Conservation (phyloP, 2,329 filamentous ascomycete genomes). For the Septoria petroselini region DNA sequence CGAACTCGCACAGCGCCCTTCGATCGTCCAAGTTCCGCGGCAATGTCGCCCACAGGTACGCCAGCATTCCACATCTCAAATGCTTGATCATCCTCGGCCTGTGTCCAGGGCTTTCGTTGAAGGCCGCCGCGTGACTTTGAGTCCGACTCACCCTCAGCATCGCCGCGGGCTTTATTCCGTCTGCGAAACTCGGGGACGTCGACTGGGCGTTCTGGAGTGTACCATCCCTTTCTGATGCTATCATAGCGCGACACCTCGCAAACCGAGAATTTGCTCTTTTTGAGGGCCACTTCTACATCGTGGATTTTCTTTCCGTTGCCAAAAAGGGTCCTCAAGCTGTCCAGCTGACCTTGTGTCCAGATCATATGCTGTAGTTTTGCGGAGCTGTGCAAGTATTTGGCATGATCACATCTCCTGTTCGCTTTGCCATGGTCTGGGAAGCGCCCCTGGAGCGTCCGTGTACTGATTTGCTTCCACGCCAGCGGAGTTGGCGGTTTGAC, state of each 20-base stretch:
- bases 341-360: constrained; percentile 8
- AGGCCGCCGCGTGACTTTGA: too few species aligned
- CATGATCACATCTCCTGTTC: background rate
- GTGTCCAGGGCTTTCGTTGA: too few species aligned
- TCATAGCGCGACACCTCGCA: background rate
- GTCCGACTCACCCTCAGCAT: background rate
- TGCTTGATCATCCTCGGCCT: too few species aligned
- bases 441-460: too few species aligned
- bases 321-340: constrained; percentile 1
- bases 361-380: too few species aligned
- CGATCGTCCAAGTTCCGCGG: too few species aligned
- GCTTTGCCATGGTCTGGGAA: background rate
- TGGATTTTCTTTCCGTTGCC: background rate
- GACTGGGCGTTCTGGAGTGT: constrained; percentile 6
- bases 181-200: constrained; percentile 5
- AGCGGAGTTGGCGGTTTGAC: too few species aligned
- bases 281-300: background rate
- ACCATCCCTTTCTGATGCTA: background rate
- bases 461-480: too few species aligned
- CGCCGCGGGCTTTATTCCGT: background rate
- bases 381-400: background rate
- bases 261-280: constrained; percentile 1
- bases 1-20: too few species aligned
- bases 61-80: too few species aligned
- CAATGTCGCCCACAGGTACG: too few species aligned